Evolutionary conservation across 2,329 filamentous ascomycete species (phyloP), one percentile per base, ranked within the genome.

Genomic region (Geosmithia putterillii): DNA sequence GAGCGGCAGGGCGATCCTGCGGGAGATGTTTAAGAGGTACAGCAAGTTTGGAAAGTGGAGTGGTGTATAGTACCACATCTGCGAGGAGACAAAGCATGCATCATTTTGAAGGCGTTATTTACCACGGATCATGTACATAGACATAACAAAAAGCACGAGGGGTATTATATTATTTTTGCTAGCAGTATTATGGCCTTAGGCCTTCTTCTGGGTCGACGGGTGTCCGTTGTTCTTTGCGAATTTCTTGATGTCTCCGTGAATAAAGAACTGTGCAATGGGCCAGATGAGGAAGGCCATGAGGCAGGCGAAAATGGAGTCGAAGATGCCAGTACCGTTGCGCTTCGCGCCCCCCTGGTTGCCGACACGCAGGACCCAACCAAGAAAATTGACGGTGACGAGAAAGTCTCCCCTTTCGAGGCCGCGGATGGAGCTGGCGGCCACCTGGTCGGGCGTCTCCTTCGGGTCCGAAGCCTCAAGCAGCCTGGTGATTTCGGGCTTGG

Each of bases 391-490:
- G 0, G 86, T 82, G 38, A 95, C 75, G 54, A 86, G 71, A 59
- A 86, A 90, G 20, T 92, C 70, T 0, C 90, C 92, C 32, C 66
- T 77, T 61, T 96, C 88, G 38, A 98, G 64, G 0, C 83, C 86
- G 38, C 65, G 65, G 42, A 98, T 79, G 1, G 86, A 71, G 8
- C 68, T 69, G 4, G 64, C 62, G 1, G 92, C 92, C 14, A 94
- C 87, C 46, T 83, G 73, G 5, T 92, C 81, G 5, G 87, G 84
- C 1, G 74, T 81, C 61, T 94, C 84, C 40, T 79, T 71, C 14
- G 81, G 82, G 58, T 98, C 92, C n/a, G 76, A 74, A 51, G 85
- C 79, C 62, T 96, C 92, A 39, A 96, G 64, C 42, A 81, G 70
- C 51, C 79, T 73, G 3, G 89, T 95, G 41, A 95, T 71, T 5